These are phyloP conservation scores for Coemansia sp. DNA, from an alignment of 192 early-diverging fungal species.

Conservation along the genomic window DNA sequence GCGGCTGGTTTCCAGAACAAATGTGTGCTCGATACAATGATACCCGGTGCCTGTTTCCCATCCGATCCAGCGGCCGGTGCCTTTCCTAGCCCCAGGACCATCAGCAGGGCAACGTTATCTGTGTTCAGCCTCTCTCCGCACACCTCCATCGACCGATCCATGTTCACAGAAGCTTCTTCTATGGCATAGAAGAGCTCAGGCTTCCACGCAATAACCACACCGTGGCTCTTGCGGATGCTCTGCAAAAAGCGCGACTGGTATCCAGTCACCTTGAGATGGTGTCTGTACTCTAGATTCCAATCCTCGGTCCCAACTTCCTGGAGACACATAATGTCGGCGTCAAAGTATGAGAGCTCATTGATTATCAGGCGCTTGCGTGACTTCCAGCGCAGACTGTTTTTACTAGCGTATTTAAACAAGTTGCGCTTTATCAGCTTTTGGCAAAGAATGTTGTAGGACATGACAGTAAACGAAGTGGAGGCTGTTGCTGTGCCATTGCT, in stretches of 20 bases:
- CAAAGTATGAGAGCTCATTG: slow-evolving; percentile 43
- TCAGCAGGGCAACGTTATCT: slow-evolving; percentile 39
- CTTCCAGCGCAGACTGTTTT: slow-evolving; percentile 54
- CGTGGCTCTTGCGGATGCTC: slow-evolving; percentile 31
- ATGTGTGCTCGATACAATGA: slow-evolving; percentile 48
- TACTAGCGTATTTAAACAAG: slow-evolving; percentile 56
- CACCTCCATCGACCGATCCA: slow-evolving; percentile 28
- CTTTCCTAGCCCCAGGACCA: slow-evolving; percentile 13
- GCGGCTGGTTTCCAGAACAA: slow-evolving; percentile 38
- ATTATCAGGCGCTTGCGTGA: slow-evolving; percentile 45
- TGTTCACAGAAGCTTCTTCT: slow-evolving; percentile 13
- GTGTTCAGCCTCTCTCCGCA: slow-evolving; percentile 34
- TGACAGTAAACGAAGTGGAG: slow-evolving; percentile 38
- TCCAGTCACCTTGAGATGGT: slow-evolving; percentile 18
- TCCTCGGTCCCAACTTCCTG: slow-evolving; percentile 54
- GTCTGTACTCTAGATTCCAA: slow-evolving; percentile 24
- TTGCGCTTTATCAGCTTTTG: slow-evolving; percentile 53
- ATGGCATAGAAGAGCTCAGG: slow-evolving; percentile 18
- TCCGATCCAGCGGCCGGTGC: neutral
- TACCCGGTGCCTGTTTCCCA: neutral
- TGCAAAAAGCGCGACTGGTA: slow-evolving; percentile 37
- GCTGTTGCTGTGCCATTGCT: neutral
- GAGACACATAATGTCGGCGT: slow-evolving; percentile 56
- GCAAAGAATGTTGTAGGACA: slow-evolving; percentile 62
- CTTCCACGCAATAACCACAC: slow-evolving; percentile 43